Conservation (phyloP, 2,329 filamentous ascomycete species). For the Fusarium scirpi region DNA sequence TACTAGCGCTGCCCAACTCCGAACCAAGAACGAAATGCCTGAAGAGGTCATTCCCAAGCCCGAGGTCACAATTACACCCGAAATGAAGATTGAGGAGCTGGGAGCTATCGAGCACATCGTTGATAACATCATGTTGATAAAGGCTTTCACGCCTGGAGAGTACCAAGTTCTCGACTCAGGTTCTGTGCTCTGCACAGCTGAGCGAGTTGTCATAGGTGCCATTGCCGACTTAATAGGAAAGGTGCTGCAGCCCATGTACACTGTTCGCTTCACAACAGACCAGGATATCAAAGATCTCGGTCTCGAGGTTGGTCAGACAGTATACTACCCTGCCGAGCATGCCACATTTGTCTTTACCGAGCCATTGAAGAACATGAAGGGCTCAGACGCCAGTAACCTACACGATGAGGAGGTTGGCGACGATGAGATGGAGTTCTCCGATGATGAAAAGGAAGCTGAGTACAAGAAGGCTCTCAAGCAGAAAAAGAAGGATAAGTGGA, state of each 20-base stretch:
- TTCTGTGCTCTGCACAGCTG: slow-evolving; percentile 82
- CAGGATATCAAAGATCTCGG: slow-evolving; percentile 76
- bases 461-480: slow-evolving; percentile 78
- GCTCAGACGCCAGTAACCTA: slow-evolving; percentile 93
- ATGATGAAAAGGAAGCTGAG: slow-evolving; percentile 93
- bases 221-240: slow-evolving; percentile 89
- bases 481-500: slow-evolving; percentile 67
- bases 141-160: slow-evolving; percentile 81
- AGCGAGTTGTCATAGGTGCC: slow-evolving; percentile 81
- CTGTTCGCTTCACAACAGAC: slow-evolving; percentile 77
- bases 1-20: slow-evolving; percentile 63
- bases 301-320: slow-evolving; percentile 73
- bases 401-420: slow-evolving; percentile 91
- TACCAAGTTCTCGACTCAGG: slow-evolving; percentile 87
- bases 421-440: slow-evolving; percentile 94
- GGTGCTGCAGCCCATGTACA: slow-evolving; percentile 88
- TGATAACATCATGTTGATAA: slow-evolving; percentile 82
- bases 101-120: slow-evolving; percentile 82
- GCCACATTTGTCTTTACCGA: slow-evolving; percentile 90
- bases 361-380: slow-evolving; percentile 81
- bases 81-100: slow-evolving; percentile 81
- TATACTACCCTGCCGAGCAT: slow-evolving; percentile 85
- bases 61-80: slow-evolving; percentile 79
- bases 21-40: slow-evolving; percentile 83
- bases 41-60: slow-evolving; percentile 78